Conservation (phyloP, 805 yeast species). For the Saccharomycopsis fermentans region DNA sequence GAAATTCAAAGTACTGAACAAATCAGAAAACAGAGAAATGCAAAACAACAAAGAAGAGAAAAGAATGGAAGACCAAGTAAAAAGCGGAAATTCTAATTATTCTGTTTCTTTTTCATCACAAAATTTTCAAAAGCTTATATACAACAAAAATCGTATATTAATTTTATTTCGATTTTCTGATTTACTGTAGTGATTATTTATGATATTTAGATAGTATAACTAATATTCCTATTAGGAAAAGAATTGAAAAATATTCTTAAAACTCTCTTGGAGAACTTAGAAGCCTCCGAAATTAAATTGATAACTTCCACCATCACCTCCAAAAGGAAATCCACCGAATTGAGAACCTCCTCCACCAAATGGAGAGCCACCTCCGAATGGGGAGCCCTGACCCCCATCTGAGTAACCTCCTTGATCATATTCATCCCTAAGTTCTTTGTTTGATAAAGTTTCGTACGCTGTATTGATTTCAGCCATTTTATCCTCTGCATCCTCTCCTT, state of each 20-base stretch:
- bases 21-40: conserved; percentile 66
- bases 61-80: conserved; percentile 77
- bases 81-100: conserved; percentile 26
- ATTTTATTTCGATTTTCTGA: too few species aligned
- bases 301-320: neutral
- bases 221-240: neutral
- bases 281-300: neutral
- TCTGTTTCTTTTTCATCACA: neutral
- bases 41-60: conserved; percentile 60
- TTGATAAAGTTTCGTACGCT: conserved; percentile 79
- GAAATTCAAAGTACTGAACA: conserved; percentile 65
- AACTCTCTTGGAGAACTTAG: neutral
- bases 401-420: conserved; percentile 61
- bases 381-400: conserved; percentile 27
- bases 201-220: too few species aligned
- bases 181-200: too few species aligned
- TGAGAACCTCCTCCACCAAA: conserved; percentile 16
- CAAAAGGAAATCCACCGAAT: conserved; percentile 3
- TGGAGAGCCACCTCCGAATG: conserved; percentile 3
- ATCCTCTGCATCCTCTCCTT: conserved; percentile 61
- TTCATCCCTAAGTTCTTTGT: conserved; percentile 48
- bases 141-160: too few species aligned
- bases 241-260: neutral
- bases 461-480: conserved; percentile 89
- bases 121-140: neutral